Conservation (phyloP, 2,329 filamentous ascomycete genomes). For the Colletotrichum paranaense region DNA sequence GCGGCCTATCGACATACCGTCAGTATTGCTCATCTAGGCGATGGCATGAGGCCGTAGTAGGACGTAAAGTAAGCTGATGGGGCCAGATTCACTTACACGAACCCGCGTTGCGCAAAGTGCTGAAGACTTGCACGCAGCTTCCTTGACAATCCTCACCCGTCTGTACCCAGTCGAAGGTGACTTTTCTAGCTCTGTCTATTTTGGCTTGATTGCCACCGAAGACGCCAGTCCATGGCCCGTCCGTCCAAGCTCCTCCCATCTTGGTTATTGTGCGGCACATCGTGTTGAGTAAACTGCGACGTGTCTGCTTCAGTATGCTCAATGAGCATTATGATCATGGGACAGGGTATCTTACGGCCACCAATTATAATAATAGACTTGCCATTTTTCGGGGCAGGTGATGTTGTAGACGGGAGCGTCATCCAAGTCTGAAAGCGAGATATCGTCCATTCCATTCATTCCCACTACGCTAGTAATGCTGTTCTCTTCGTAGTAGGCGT, state of each 20-base stretch:
- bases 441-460: neutral
- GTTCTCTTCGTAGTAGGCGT: neutral
- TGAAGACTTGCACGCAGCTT: conserved; percentile 19
- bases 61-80: neutral
- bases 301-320: neutral
- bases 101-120: neutral
- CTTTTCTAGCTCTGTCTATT: conserved; percentile 6
- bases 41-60: neutral
- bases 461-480: neutral
- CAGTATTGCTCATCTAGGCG: neutral
- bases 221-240: neutral
- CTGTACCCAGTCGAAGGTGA: neutral
- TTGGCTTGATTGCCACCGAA: neutral
- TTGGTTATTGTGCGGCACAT: neutral
- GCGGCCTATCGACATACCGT: neutral
- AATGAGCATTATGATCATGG: neutral
- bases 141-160: neutral
- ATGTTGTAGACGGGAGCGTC: neutral
- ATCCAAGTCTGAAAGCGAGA: neutral
- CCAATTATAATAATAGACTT: conserved; percentile 24
- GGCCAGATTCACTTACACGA: neutral
- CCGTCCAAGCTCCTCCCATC: no score
- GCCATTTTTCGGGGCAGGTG: conserved; percentile 7
- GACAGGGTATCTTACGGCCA: neutral
- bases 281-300: neutral